Conservation (phyloP, 805 yeast species). For the Zygotorulaspora chibaensis region DNA sequence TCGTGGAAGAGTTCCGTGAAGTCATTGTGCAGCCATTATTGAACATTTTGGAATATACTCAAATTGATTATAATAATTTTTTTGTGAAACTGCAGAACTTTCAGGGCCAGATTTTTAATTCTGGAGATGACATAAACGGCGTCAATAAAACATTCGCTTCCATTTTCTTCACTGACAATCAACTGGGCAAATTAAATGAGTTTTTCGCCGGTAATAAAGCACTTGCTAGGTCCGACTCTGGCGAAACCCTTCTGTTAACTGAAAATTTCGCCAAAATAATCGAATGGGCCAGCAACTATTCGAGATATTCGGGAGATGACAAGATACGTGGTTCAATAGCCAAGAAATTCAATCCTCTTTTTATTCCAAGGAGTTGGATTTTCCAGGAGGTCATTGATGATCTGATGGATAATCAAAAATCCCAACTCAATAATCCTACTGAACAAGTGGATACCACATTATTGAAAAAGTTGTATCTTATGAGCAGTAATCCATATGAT, state of each 20-base stretch:
- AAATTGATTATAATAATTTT: conserved; percentile 76
- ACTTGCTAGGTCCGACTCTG: conserved; percentile 31
- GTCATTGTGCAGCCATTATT: conserved; percentile 55
- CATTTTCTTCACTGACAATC: conserved; percentile 20
- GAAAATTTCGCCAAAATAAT: conserved; percentile 41
- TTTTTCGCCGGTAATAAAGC: conserved; percentile 27
- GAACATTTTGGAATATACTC: conserved; percentile 53
- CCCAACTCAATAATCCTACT: conserved; percentile 37
- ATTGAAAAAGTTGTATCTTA: conserved; percentile 57
- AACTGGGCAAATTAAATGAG: conserved; percentile 16
- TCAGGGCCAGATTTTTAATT: conserved; percentile 37
- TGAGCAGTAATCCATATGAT: conserved; percentile 77
- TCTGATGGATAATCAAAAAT: conserved; percentile 47
- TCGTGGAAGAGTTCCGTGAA: conserved; percentile 19
- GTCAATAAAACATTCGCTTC: conserved; percentile 16
- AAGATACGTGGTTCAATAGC: conserved; percentile 43
- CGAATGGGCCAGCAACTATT: conserved; percentile 53
- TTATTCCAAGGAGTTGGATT: conserved; percentile 82
- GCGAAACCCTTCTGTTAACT: conserved; percentile 34
- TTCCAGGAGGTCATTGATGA: conserved; percentile 72
- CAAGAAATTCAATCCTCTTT: conserved; percentile 60
- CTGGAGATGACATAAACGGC: conserved; percentile 20
- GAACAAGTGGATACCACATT: conserved; percentile 34
- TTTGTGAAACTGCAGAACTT: conserved; percentile 59
- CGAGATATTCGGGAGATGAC: conserved; percentile 35